These are phyloP conservation scores for Cercospora beticola DNA, from an alignment of 2,329 filamentous ascomycete species.

Conservation along the genomic window DNA sequence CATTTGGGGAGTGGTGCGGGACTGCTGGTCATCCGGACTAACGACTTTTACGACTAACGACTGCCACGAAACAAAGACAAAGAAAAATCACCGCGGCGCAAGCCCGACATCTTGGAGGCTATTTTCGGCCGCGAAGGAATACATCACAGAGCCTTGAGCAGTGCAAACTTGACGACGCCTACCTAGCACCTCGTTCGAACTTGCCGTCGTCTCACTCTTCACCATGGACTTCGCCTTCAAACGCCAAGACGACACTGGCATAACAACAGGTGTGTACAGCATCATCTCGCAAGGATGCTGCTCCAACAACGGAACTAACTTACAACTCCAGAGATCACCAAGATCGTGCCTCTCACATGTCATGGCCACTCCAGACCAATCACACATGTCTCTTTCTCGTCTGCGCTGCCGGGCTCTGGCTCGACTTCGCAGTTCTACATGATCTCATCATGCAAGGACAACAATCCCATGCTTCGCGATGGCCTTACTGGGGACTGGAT, in stretches of 20 bases:
- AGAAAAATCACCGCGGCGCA: conserved; percentile 3
- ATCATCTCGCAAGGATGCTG: background rate
- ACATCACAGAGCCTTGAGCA: background rate
- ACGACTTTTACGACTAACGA: conserved; percentile 12
- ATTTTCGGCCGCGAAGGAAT: background rate
- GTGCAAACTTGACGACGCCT: background rate
- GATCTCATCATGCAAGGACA: conserved; percentile 80
- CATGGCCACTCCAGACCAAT: conserved; percentile 92
- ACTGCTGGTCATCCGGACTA: background rate
- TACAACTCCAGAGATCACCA: conserved; percentile 40
- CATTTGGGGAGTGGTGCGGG: background rate
- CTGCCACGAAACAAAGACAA: conserved; percentile 7
- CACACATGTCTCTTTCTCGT: conserved; percentile 86
- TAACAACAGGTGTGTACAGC: conserved; percentile 29
- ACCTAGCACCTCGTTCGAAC: background rate
- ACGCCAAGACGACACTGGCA: conserved; percentile 36
- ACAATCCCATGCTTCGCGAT: conserved; percentile 97
- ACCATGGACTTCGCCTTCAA: conserved; percentile 40
- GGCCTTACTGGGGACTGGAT: conserved; percentile 97
- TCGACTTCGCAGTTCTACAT: conserved; percentile 65
- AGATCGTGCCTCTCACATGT: conserved; percentile 85
- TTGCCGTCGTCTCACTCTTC: background rate
- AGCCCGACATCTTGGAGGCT: background rate
- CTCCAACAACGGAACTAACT: conserved; percentile 6
- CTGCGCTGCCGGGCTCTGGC: conserved; percentile 54